Evolutionary conservation across 192 early-diverging fungal genomes (phyloP).

Genomic region (Backusella australiensis): DNA sequence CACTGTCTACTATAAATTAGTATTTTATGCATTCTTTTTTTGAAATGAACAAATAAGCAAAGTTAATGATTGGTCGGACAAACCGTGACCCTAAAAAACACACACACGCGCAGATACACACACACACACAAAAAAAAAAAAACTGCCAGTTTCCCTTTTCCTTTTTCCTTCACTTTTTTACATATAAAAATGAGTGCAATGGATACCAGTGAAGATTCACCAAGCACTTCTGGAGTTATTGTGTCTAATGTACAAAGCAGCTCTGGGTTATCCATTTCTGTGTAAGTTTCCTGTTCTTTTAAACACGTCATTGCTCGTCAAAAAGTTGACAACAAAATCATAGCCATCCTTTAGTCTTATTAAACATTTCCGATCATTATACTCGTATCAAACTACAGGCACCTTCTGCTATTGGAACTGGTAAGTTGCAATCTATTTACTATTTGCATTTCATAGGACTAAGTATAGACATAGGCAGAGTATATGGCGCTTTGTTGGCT

Average conservation of each 20-base stretch:
- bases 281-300: slow-evolving; percentile 34
- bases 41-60: too few species aligned
- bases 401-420: slow-evolving; percentile 15
- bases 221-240: slow-evolving; percentile 11
- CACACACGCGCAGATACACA: too few species aligned
- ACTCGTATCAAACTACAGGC: slow-evolving; percentile 69
- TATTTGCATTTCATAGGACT: not conserved
- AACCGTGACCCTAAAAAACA: too few species aligned
- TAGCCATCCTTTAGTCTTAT: slow-evolving; percentile 84
- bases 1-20: too few species aligned
- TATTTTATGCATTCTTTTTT: too few species aligned
- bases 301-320: not conserved
- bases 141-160: not conserved
- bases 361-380: slow-evolving; percentile 88
- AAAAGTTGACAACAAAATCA: not conserved
- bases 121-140: not conserved
- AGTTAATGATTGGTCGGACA: too few species aligned
- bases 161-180: not conserved
- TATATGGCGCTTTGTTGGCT: slow-evolving; percentile 77
- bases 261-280: slow-evolving; percentile 50
- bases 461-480: slow-evolving; percentile 22
- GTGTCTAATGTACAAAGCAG: slow-evolving; percentile 54
- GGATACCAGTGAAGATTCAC: slow-evolving; percentile 21
- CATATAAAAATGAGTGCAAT: slow-evolving; percentile 15
- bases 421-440: not conserved